A percentile compares a stretch with the other conserved stretches of the same genome.
These are phyloP conservation scores for Fusarium temperatum DNA, from an alignment of 2,329 filamentous ascomycete genomes.

Conservation along the genomic window DNA sequence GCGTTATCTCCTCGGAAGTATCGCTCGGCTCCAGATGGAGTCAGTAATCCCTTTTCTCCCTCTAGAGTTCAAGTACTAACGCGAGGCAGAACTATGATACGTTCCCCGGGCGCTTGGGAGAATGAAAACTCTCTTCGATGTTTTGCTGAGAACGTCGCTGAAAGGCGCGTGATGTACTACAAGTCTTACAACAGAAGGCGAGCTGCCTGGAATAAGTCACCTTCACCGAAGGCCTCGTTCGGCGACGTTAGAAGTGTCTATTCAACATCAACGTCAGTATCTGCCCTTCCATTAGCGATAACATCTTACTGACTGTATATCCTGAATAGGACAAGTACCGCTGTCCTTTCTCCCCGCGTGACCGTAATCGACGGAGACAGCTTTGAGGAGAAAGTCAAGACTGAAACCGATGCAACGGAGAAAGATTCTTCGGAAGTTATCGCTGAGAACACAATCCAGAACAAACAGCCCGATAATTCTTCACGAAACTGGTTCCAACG, in stretches of 20 bases:
- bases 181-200: background rate
- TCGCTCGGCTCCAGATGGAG: background rate
- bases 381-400: background rate
- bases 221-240: background rate
- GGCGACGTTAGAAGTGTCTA: background rate
- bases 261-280: background rate
- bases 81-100: background rate
- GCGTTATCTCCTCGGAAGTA: background rate
- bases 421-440: background rate
- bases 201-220: accelerated
- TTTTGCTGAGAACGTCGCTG: background rate
- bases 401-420: accelerated
- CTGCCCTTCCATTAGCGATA: accelerated
- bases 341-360: background rate
- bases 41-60: accelerated
- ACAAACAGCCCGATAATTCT: accelerated
- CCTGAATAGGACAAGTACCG: background rate
- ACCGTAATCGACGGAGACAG: background rate
- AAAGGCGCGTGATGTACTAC: background rate
- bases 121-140: background rate
- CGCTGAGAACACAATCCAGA: no score
- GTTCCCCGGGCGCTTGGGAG: background rate
- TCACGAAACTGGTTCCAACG: background rate
- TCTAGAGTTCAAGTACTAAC: accelerated
- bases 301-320: background rate